These are phyloP conservation scores for Urochloa ruziziensis DNA, from an alignment of 176 grass and related monocot genomes.

Conservation along the genomic window DNA sequence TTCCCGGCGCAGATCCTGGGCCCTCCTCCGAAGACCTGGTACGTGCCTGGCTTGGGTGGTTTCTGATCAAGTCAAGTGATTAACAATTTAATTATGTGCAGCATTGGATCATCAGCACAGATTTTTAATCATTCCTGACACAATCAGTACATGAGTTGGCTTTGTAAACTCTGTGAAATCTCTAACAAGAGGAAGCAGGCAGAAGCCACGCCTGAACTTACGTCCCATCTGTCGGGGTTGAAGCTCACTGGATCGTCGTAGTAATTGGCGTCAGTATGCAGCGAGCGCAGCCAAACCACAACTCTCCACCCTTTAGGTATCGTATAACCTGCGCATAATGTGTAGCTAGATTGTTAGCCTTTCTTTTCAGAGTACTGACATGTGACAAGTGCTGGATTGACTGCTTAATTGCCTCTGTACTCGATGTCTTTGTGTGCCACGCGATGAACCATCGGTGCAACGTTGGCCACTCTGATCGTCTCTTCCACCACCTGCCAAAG, in stretches of 20 bases:
- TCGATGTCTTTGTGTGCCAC: conserved; percentile 25
- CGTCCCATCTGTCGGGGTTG: conserved; percentile 41
- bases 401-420: conserved; percentile 13
- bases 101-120: background rate
- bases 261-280: conserved; percentile 34
- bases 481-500: conserved; percentile 22
- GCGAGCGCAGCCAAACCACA: conserved; percentile 37
- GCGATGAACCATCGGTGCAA: background rate
- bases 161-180: background rate
- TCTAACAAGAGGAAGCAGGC: background rate
- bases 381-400: background rate
- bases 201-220: background rate
- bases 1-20: conserved; percentile 32
- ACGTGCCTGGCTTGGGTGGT: conserved; percentile 31
- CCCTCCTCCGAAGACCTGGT: conserved; percentile 35
- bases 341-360: background rate
- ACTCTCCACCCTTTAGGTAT: conserved; percentile 43
- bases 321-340: conserved; percentile 28
- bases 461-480: conserved; percentile 25
- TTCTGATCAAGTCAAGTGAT: background rate
- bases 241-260: conserved; percentile 40
- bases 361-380: background rate
- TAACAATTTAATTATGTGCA: background rate
- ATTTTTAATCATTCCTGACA: too few relatives aligned
- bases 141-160: background rate